Percentiles rank a stretch among this genome's conserved stretches.
Evolutionary conservation across 305 asterid genomes (phyloP).

Genomic region (Plantago coronopus): DNA sequence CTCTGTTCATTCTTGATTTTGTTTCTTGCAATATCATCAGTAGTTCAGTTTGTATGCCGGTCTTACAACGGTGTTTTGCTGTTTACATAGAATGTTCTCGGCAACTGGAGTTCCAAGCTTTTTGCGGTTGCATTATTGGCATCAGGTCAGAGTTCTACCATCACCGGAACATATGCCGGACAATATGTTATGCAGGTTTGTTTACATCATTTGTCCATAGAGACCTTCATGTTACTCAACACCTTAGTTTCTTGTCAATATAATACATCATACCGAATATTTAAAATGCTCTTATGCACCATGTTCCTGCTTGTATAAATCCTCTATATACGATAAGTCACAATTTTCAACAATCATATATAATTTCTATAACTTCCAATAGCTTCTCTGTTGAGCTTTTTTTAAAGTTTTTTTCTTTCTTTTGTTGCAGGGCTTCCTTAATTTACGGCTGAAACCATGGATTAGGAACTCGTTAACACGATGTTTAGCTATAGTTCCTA

Average conservation of each 20-base stretch:
- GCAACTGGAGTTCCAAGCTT: conserved; percentile 92
- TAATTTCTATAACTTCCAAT: not conserved
- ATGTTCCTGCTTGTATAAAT: too few relatives aligned
- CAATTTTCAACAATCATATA: too few relatives aligned
- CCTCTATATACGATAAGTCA: too few relatives aligned
- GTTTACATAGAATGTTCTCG: conserved; percentile 61
- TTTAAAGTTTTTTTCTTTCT: not conserved
- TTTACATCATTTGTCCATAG: not conserved
- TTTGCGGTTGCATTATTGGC: conserved; percentile 94
- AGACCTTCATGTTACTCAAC: not conserved
- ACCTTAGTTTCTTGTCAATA: too few relatives aligned
- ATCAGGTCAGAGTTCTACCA: conserved; percentile 96
- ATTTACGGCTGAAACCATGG: conserved; percentile 89
- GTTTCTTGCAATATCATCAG: not conserved
- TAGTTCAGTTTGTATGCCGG: not conserved
- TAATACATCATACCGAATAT: too few relatives aligned
- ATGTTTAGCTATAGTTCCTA: conserved; percentile 87
- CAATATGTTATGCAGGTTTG: conserved; percentile 95
- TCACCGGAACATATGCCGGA: conserved; percentile 96
- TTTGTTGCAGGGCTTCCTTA: conserved; percentile 77
- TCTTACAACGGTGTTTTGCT: not conserved
- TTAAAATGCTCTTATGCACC: too few relatives aligned
- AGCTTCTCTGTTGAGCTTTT: conserved; percentile 1
- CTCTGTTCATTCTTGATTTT: not conserved
- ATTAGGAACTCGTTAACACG: conserved; percentile 78